A percentile compares a stretch with the other conserved stretches of the same genome.
phyloP scores from a whole-genome alignment of 106 monocot species.

The Ottelia alismoides region DNA sequence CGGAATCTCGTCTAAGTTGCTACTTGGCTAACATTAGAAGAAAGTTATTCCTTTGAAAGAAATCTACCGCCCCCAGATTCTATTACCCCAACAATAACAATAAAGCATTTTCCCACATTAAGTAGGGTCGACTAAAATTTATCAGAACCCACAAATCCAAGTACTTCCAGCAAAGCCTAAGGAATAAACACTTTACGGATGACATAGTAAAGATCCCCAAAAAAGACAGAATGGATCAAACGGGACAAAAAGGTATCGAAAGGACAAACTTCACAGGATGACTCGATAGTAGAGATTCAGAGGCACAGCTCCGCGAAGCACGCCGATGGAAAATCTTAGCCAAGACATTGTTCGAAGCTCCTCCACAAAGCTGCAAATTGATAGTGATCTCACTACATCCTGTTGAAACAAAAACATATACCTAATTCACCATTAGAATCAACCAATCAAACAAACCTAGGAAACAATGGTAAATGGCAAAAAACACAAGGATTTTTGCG shows the following conservation, averaged over 20 bases:
- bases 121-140: too few species aligned
- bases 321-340: neutral
- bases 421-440: too few species aligned
- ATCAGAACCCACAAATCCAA: too few species aligned
- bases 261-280: neutral
- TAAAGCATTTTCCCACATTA: too few species aligned
- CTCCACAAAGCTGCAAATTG: too few species aligned
- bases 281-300: conserved; percentile 1
- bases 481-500: too few species aligned
- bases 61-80: neutral
- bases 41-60: neutral
- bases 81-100: too few species aligned
- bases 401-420: too few species aligned
- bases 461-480: too few species aligned
- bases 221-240: neutral
- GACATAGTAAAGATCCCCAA: neutral
- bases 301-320: neutral
- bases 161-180: neutral
- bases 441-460: too few species aligned
- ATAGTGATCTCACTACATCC: too few species aligned
- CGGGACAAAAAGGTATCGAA: neutral
- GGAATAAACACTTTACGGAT: neutral
- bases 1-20: conserved; percentile 2
- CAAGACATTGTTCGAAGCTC: too few species aligned
- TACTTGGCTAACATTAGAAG: neutral